These are phyloP conservation scores for Sclerotinia subarctica DNA, from an alignment of 2,329 filamentous ascomycete species.

Conservation along the genomic window DNA sequence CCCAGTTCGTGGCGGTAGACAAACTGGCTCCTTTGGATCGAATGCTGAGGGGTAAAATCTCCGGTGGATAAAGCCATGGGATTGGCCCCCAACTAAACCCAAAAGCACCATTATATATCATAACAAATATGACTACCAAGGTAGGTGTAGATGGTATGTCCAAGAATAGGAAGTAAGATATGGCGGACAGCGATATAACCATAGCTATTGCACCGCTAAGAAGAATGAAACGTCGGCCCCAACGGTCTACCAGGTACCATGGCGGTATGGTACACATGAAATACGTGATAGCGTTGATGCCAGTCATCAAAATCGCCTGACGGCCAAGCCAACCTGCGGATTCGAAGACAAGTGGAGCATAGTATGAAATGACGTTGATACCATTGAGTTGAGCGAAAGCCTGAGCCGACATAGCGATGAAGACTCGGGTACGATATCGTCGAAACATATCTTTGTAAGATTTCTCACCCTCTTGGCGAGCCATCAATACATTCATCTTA, in stretches of 20 bases:
- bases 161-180: conserved; percentile 94
- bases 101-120: conserved; percentile 97
- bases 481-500: conserved; percentile 93
- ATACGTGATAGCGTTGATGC: conserved; percentile 91
- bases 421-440: conserved; percentile 84
- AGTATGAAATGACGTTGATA: conserved; percentile 99
- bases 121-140: conserved; percentile 89
- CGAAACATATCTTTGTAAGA: conserved; percentile 93
- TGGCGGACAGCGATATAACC: conserved; percentile 80
- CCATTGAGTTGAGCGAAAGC: conserved; percentile 94
- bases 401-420: conserved; percentile 98
- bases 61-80: conserved; percentile 97
- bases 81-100: conserved; percentile 98
- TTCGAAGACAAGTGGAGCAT: conserved; percentile 93
- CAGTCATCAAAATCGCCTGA: conserved; percentile 92
- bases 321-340: conserved; percentile 94
- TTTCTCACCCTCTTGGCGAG: conserved; percentile 92
- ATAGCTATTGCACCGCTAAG: conserved; percentile 87
- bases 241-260: conserved; percentile 93
- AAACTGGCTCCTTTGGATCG: conserved; percentile 95
- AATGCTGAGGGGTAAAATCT: conserved; percentile 95
- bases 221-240: conserved; percentile 85
- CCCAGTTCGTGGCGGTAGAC: conserved; percentile 96
- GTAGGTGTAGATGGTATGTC: conserved; percentile 75
- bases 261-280: conserved; percentile 89